Evolutionary conservation across 371 early-diverging fungal species (phyloP).

Genomic region (Nematocida parisii): DNA sequence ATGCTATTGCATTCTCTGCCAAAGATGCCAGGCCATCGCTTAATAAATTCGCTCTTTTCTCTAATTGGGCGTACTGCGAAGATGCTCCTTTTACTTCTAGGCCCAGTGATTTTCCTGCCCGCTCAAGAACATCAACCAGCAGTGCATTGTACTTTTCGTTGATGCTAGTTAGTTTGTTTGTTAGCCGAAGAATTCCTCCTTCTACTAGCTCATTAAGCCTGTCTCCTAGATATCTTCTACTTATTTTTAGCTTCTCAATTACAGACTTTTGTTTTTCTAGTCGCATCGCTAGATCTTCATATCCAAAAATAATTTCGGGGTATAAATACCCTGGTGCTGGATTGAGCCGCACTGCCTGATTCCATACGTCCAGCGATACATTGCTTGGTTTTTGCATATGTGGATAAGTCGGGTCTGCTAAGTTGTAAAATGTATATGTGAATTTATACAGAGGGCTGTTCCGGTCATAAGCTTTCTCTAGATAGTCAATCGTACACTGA

Average conservation of each 20-base stretch:
- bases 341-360: conserved; percentile 35
- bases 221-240: conserved; percentile 41
- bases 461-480: conserved; percentile 66
- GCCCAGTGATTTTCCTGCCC: conserved; percentile 18
- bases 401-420: conserved; percentile 50
- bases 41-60: conserved; percentile 26
- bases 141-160: conserved; percentile 44
- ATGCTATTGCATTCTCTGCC: conserved; percentile 14
- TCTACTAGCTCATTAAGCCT: conserved; percentile 44
- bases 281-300: conserved; percentile 29
- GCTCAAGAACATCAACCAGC: conserved; percentile 50
- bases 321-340: conserved; percentile 24
- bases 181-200: conserved; percentile 28
- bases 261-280: conserved; percentile 23
- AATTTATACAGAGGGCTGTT: conserved; percentile 67
- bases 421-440: conserved; percentile 68
- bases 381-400: conserved; percentile 39
- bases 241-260: conserved; percentile 24
- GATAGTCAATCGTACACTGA: conserved; percentile 29
- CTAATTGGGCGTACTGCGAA: conserved; percentile 41
- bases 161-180: conserved; percentile 26
- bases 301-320: conserved; percentile 36
- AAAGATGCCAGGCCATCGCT: conserved; percentile 44
- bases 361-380: conserved; percentile 40
- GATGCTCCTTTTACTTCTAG: background rate